Percentiles rank a stretch among this genome's conserved stretches.
Conservation (phyloP, 768 basidiomycete species). For the Albatrellus ellisii region DNA sequence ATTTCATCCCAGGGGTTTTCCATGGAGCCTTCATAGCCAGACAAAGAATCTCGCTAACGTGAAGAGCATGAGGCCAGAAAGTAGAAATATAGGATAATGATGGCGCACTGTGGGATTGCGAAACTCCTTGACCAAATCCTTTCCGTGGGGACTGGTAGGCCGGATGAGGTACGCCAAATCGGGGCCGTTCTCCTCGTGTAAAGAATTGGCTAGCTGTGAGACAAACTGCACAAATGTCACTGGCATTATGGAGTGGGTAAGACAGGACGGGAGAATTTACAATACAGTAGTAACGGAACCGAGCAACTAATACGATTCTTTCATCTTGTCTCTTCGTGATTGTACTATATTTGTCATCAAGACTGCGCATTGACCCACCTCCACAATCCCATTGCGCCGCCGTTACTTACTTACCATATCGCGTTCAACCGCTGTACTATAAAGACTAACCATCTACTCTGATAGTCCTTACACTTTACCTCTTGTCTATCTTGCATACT, state of each 20-base stretch:
- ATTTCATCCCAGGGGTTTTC: conserved; percentile 78
- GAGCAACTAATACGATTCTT: too few species aligned
- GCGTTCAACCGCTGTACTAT: too few species aligned
- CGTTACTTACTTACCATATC: too few species aligned
- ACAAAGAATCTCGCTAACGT: conserved; percentile 21
- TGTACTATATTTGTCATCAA: too few species aligned
- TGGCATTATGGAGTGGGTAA: conserved; percentile 23
- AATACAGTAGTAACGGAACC: too few species aligned
- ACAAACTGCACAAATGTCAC: conserved; percentile 47
- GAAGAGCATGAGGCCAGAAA: neutral
- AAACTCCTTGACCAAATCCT: conserved; percentile 61
- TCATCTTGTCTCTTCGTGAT: too few species aligned
- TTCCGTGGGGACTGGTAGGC: conserved; percentile 66
- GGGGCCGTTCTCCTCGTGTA: conserved; percentile 50
- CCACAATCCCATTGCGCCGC: too few species aligned
- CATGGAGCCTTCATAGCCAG: conserved; percentile 47
- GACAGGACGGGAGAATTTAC: too few species aligned
- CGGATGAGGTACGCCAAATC: conserved; percentile 64
- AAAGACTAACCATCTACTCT: too few species aligned
- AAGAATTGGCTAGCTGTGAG: conserved; percentile 44
- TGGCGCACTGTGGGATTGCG: conserved; percentile 37
- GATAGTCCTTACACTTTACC: too few species aligned
- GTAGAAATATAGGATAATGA: neutral
- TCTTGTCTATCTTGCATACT: too few species aligned
- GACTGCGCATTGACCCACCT: too few species aligned